Evolutionary conservation across 805 yeast genomes (phyloP), one percentile per base, ranked within the genome.

Genomic region (Candida xyloterini): DNA sequence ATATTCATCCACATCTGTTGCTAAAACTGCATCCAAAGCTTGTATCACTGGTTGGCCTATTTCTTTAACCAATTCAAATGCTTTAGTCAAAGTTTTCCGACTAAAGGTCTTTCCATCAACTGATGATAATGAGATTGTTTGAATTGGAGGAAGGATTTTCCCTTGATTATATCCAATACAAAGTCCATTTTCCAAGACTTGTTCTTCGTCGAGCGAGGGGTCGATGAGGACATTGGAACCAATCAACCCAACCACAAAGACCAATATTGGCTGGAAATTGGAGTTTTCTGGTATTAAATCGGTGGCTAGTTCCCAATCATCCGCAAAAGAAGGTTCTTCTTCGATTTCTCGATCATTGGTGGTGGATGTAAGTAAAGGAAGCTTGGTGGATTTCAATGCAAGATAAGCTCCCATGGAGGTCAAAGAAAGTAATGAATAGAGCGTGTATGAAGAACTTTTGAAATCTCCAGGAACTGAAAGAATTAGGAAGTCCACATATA

Each of bases 271-370:
- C 31, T 74, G 71, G 62, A 77, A 77, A 2, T 43, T 33, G 1
- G 62, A 52, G 23, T 59, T 56, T 16, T 62, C 52, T 3, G 66
- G 62, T 11, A 74, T 69, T 22, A 84, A 63, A 27, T 55, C 71
- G 40, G 49, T 69, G 20, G 81, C 77, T 44, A 66, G 68, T 53
- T 70, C 82, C 90, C 84, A 91, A 50, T 88, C 95, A 54, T 90
- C 97, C 28, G 90, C 80, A 53, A 91, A 90, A 0, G 87, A 83
- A 1, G 97, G 97, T 47, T 85, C 81, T 60, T 90, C 96, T 57
- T 84, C 95, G 15, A 87, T 76, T 43, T 79, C 80, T 23, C 64
- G 55, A 40, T 76, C 79, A 53, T 85, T 80, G 23, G 79, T 78
- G 23, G 79, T 76, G 11, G 95, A 84, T 2, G 78, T 67, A 38